phyloP scores from a whole-genome alignment of 2,329 filamentous ascomycete species.

The Graphilbum fragrans region DNA sequence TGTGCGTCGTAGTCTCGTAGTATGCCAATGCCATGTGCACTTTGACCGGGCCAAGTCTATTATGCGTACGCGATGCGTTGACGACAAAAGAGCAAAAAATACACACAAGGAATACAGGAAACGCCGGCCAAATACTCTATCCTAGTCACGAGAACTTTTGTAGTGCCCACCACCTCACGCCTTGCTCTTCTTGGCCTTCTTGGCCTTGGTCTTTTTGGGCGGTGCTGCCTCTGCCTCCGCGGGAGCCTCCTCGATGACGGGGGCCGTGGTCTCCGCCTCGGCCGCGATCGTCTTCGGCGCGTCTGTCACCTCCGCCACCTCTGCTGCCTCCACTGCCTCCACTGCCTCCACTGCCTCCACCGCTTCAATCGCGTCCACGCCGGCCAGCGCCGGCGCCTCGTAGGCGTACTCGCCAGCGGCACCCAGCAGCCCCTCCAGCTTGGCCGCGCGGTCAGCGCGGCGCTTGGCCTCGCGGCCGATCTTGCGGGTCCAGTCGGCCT shows the following conservation, averaged over 20 bases:
- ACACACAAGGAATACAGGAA: neutral
- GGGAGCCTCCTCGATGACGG: neutral
- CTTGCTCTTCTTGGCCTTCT: conserved; percentile 19
- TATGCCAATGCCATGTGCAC: too few species aligned
- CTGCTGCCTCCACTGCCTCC: neutral
- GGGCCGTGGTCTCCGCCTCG: neutral
- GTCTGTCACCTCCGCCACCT: neutral
- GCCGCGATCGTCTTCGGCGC: too few species aligned
- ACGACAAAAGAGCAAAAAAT: neutral
- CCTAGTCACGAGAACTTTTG: neutral
- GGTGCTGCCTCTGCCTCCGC: conserved; percentile 8
- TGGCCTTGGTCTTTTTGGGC: conserved; percentile 18
- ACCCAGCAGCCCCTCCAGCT: conserved; percentile 59
- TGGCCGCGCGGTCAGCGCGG: conserved; percentile 56
- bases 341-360: neutral
- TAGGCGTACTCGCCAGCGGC: conserved; percentile 54
- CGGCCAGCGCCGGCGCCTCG: conserved; percentile 59
- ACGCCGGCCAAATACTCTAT: neutral
- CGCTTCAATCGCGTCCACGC: neutral
- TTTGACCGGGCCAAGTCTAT: too few species aligned
- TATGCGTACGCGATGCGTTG: neutral
- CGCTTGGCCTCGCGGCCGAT: conserved; percentile 61
- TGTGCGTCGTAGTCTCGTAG: too few species aligned
- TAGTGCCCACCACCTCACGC: neutral
- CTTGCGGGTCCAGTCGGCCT: conserved; percentile 68